Conservation (phyloP, 164 flowering plant genomes). For the Santalum album region DNA sequence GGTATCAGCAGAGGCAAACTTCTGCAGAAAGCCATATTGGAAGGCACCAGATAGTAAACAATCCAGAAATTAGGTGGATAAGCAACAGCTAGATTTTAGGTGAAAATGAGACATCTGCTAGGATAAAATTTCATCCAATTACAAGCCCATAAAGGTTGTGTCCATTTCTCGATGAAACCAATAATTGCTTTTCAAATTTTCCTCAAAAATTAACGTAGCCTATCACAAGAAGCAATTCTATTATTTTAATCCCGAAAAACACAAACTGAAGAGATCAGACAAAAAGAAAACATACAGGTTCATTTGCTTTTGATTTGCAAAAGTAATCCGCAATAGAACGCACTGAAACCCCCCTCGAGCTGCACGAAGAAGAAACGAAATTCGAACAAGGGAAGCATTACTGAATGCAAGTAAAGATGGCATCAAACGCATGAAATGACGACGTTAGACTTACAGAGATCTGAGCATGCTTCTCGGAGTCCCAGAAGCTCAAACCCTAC, state of each 20-base stretch:
- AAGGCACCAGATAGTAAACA: too few species aligned
- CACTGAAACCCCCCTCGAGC: constrained; percentile 17
- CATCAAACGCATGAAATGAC: neutral
- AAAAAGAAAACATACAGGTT: constrained; percentile 1
- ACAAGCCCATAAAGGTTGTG: too few species aligned
- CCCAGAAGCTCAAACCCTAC: too few species aligned
- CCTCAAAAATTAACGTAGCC: neutral
- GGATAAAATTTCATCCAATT: too few species aligned
- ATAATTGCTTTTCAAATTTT: too few species aligned
- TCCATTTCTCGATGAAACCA: too few species aligned
- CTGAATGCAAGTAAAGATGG: neutral
- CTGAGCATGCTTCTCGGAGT: constrained; percentile 16
- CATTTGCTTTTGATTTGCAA: constrained; percentile 4
- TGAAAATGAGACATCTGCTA: too few species aligned
- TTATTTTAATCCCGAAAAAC: neutral
- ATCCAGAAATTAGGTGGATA: too few species aligned
- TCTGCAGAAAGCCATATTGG: too few species aligned
- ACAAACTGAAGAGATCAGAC: neutral
- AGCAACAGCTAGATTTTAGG: too few species aligned
- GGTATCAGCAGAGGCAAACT: too few species aligned
- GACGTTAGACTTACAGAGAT: constrained; percentile 17
- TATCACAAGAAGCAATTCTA: neutral
- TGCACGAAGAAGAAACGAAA: constrained; percentile 11
- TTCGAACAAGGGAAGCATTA: neutral
- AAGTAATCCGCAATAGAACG: constrained; percentile 14